These are phyloP conservation scores for Rutstroemia sydowiana DNA, from an alignment of 2,329 filamentous ascomycete genomes.

Conservation along the genomic window DNA sequence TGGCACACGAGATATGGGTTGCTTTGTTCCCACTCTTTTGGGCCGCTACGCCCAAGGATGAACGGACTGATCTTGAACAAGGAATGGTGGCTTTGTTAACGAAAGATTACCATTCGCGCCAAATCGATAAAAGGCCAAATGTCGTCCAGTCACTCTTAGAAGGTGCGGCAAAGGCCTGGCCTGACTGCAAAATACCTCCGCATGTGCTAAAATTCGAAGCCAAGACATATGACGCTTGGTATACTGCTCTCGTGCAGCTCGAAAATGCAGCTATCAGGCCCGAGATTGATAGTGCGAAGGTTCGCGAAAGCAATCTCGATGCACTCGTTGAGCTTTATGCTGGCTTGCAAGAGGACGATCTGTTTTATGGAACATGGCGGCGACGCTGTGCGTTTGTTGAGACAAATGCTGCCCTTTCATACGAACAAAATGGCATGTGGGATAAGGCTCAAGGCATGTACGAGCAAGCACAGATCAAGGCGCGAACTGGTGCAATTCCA, in stretches of 20 bases:
- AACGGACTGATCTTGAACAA: constrained; percentile 82
- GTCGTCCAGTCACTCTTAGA: constrained; percentile 89
- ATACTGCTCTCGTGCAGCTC: constrained; percentile 82
- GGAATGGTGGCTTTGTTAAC: constrained; percentile 85
- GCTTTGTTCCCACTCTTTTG: constrained; percentile 88
- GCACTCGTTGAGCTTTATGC: constrained; percentile 92
- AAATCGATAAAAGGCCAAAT: constrained; percentile 91
- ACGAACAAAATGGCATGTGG: constrained; percentile 99
- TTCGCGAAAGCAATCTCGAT: constrained; percentile 91
- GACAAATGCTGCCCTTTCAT: constrained; percentile 93
- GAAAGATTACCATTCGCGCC: constrained; percentile 90
- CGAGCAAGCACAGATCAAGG: constrained; percentile 94
- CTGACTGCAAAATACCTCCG: constrained; percentile 85
- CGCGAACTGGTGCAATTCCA: constrained; percentile 87
- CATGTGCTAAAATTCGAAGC: constrained; percentile 95
- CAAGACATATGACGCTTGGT: constrained; percentile 94
- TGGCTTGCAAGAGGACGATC: constrained; percentile 83
- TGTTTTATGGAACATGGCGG: constrained; percentile 97
- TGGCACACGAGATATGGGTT: constrained; percentile 87
- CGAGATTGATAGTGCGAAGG: constrained; percentile 66
- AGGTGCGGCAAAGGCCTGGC: constrained; percentile 75
- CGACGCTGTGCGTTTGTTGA: constrained; percentile 93
- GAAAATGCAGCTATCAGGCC: constrained; percentile 84
- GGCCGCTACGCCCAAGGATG: constrained; percentile 80
- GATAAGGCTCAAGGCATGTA: constrained; percentile 97